Evolutionary conservation across 2,329 filamentous ascomycete species (phyloP), one percentile per base, ranked within the genome.

Genomic region (Alternaria consortialis): DNA sequence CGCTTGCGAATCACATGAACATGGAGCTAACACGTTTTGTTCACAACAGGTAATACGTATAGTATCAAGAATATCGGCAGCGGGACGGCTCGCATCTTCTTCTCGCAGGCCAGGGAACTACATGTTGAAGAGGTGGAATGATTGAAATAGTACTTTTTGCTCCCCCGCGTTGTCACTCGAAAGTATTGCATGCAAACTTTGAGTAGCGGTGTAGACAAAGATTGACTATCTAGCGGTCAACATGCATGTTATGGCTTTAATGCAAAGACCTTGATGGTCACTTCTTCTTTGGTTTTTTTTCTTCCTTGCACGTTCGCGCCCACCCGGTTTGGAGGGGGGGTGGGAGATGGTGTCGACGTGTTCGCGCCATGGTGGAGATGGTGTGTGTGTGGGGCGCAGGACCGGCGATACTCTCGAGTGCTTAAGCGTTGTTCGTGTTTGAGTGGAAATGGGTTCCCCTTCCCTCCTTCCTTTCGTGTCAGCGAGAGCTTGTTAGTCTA

Each of bases 21-120:
- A 20, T 37, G 25, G 20, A 62, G 63, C 53, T 60, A 60, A 66
- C 27, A 39, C 57, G 36, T 39, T 7, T 44, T 12, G 32, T 20
- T 42, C 29, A 42, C 42, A 53, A 53, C 46, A 97, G 94, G 94
- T 53, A 98, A 98, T 75, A 91, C 93, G 71, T 99, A 99, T 80
- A 91, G 90, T 74, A 97, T 99, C 72, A 85, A 85, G 56, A 99
- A 98, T 78, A 88, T 92, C 58, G 88, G 89, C 71, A 85, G 90
- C 64, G 83, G 84, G 62, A 86, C 88, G 5, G 91, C 92, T 5
- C 88, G 91, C 39, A 85, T 98, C 50, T 98, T 98, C 82, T 99
- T 98, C 79, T 89, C 93, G 1, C 95, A 99, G 78, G 94, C 90
- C 7, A 94, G 90, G 78, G 92, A 90, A 64, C 68, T 63, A 42